Conservation (phyloP, 352 stramenopile genomes). For the Blastocystis sp. region DNA sequence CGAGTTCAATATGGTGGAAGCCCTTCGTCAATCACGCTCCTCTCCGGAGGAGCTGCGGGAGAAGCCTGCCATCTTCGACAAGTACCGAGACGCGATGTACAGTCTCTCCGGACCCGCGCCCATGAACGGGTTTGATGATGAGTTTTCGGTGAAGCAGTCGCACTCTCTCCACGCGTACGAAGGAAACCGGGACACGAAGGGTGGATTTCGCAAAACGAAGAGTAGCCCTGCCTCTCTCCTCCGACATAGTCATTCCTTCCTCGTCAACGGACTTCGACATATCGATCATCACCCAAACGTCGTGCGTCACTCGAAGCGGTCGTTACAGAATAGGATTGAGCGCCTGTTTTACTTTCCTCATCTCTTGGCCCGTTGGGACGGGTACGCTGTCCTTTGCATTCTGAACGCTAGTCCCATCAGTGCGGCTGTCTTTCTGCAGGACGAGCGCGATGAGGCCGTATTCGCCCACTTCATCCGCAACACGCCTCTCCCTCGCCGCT, state of each 20-base stretch:
- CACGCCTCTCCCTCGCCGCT: slow-evolving; percentile 16
- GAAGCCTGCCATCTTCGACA: slow-evolving; percentile 4
- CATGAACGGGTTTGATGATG: slow-evolving; percentile 28
- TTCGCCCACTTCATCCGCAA: slow-evolving; percentile 3
- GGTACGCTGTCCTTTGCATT: not conserved
- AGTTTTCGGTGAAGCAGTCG: slow-evolving; percentile 5
- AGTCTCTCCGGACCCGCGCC: not conserved
- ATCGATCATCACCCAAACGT: slow-evolving; percentile 48
- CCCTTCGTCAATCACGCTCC: not conserved
- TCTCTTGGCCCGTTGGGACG: slow-evolving; percentile 20
- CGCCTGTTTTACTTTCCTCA: slow-evolving; percentile 51
- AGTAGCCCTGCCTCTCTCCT: not conserved
- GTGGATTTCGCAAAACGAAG: not conserved
- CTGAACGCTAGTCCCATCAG: slow-evolving; percentile 38
- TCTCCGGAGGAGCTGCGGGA: not conserved
- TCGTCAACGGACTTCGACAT: slow-evolving; percentile 14
- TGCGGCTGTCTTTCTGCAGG: slow-evolving; percentile 1
- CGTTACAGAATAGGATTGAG: slow-evolving; percentile 13
- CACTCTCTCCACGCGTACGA: not conserved
- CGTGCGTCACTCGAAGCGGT: slow-evolving; percentile 10
- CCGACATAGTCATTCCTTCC: slow-evolving; percentile 21
- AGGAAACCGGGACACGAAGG: not conserved
- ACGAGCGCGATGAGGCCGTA: not conserved
- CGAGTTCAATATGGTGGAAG: not conserved
- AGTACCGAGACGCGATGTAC: slow-evolving; percentile 15